Evolutionary conservation across 495 filamentous ascomycete genomes (phyloP), one percentile per base, ranked within the genome.

Genomic region (Trichoderma parareesei): DNA sequence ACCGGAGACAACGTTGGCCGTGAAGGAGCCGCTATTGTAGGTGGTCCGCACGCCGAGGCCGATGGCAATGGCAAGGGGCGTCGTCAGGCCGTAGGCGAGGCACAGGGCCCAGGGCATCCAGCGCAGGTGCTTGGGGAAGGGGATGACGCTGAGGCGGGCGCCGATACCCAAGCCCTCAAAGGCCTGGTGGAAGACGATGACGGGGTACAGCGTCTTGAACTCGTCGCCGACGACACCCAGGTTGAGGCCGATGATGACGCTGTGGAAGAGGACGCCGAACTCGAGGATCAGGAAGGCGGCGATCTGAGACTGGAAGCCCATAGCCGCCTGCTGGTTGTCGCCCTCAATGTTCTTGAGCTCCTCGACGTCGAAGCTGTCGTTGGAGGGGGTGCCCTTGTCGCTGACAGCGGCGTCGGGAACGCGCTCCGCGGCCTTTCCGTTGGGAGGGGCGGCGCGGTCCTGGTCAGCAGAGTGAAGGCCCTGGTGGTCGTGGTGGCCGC

Each of bases 131-230:
- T 9, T 20, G 42, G 43, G 40, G 33, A 44, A 46, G 18, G 41
- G 33, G 33, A 90, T 77, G 0, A 83, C 81, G 6, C 88, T 85
- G 65, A 91, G 91, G 40, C 88, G 84, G 5, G 88, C 83, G 16
- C 90, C 88, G 10, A 92, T 82, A 20, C 89, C 89, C 63, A 92
- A 79, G 20, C 90, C 89, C 76, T 93, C 90, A 63, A 93, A 92
- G 70, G 88, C 88, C 70, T 93, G 85, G 67, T 86, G 85, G 73
- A 87, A 86, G 61, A 85, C 68, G 61, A 87, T 84, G 48, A 86
- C 85, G 43, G 80, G 70, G 65, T 84, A 80, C 40, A 87, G 79
- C 8, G 79, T 82, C 53, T 76, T 71, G 69, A 77, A 79, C 38
- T 73, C 77, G 71, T 86, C 83, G 35, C 76, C 81, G 2, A 83